Evolutionary conservation across 2,329 filamentous ascomycete genomes (phyloP).

Genomic region (Emericellopsis cladophorae): DNA sequence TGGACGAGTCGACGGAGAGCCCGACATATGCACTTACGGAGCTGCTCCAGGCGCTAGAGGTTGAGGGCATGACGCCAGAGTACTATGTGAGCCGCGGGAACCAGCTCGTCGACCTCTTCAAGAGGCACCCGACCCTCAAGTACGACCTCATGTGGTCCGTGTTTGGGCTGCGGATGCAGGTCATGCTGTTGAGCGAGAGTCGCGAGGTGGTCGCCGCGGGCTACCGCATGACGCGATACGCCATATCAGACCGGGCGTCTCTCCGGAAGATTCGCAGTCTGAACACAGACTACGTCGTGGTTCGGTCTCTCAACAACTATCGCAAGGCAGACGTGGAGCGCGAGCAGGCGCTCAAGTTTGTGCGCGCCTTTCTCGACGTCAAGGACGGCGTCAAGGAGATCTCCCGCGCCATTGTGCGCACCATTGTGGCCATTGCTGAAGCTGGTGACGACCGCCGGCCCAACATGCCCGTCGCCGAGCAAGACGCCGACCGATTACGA

Average conservation of each 20-base stretch:
- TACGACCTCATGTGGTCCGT: constrained; percentile 95
- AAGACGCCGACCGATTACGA: constrained; percentile 71
- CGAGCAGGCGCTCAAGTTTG: constrained; percentile 93
- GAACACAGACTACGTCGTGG: constrained; percentile 86
- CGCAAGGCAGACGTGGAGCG: constrained; percentile 94
- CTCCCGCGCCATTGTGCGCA: constrained; percentile 74
- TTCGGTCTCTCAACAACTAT: constrained; percentile 82
- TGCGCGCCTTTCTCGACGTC: constrained; percentile 87
- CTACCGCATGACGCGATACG: constrained; percentile 86
- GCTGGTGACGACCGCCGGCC: constrained; percentile 78
- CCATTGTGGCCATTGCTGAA: constrained; percentile 83
- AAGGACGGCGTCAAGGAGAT: constrained; percentile 85
- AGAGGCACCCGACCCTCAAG: constrained; percentile 81
- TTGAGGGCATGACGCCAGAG: constrained; percentile 77
- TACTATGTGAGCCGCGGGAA: constrained; percentile 94
- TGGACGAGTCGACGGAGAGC: constrained; percentile 64
- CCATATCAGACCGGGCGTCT: constrained; percentile 83
- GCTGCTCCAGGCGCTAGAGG: constrained; percentile 78
- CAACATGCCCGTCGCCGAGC: constrained; percentile 53
- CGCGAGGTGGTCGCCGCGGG: constrained; percentile 91
- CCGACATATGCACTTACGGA: constrained; percentile 87
- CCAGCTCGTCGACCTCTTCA: constrained; percentile 90
- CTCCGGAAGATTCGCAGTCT: constrained; percentile 76
- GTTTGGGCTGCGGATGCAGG: constrained; percentile 86
- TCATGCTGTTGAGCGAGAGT: constrained; percentile 91